Conservation (phyloP, 805 yeast genomes). For the Helenozyma rhizophorensis region DNA sequence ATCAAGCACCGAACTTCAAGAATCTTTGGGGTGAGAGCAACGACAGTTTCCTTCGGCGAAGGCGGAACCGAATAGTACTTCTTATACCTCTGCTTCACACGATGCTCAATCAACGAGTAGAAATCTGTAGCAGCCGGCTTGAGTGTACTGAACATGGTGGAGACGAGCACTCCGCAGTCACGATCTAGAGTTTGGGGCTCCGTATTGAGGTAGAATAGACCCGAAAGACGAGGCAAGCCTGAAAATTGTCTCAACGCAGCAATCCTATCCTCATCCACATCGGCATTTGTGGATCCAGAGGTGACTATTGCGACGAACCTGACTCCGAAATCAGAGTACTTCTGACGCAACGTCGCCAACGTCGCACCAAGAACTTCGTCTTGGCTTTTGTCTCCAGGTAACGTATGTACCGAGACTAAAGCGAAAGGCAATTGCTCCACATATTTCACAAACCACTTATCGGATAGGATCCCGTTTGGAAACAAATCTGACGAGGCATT, state of each 20-base stretch:
- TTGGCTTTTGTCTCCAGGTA: slow-evolving; percentile 13
- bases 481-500: slow-evolving; percentile 23
- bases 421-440: slow-evolving; percentile 29
- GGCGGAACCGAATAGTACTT: slow-evolving; percentile 36
- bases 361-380: slow-evolving; percentile 13
- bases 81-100: slow-evolving; percentile 29
- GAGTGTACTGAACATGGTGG: slow-evolving; percentile 27
- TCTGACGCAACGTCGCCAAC: slow-evolving; percentile 11
- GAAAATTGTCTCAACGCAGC: slow-evolving; percentile 24
- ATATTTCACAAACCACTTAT: slow-evolving; percentile 35
- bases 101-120: slow-evolving; percentile 28
- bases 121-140: slow-evolving; percentile 28
- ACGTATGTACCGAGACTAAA: slow-evolving; percentile 16
- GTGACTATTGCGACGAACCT: slow-evolving; percentile 23
- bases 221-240: slow-evolving; percentile 26
- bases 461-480: slow-evolving; percentile 26
- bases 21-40: slow-evolving; percentile 32
- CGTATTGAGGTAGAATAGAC: slow-evolving; percentile 23
- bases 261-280: slow-evolving; percentile 20
- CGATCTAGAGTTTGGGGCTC: slow-evolving; percentile 12
- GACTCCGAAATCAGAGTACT: slow-evolving; percentile 8
- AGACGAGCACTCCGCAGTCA: slow-evolving; percentile 29
- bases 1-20: slow-evolving; percentile 35
- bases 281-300: slow-evolving; percentile 10
- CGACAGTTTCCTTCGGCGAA: slow-evolving; percentile 19